Base-by-base conservation (phyloP, 2,329 filamentous ascomycete species). In the Cytospora chrysosperma region DNA sequence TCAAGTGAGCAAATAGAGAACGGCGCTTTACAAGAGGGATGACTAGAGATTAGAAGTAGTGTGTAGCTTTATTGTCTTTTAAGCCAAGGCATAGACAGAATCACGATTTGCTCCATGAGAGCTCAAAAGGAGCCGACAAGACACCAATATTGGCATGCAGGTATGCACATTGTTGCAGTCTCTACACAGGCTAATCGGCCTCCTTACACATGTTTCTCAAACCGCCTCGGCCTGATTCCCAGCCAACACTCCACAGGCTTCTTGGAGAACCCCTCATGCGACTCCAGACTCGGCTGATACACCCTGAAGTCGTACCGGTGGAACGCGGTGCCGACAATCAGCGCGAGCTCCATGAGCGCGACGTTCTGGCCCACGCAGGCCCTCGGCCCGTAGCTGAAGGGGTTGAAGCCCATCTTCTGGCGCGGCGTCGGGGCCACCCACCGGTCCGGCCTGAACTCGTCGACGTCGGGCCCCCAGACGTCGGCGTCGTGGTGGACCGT, bases 261-360 rank as follows among this genome's bases (percentile, higher is more conserved):
- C 71, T 91, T 82, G 75, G 95, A 76, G 72, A 95, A 95, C 0
- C 91, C 92, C 73, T 95, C 91, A 17, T 88, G 79, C 0, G 89
- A 93, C 73, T 91, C 81, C 86, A 95, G 85, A 19, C 78, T 77
- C 0, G 85, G 82, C 69, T 90, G 87, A 30, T 76, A 68, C 34
- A 83, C 65, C 17, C 73, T 71, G 0, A 84, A 81, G 4, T 76
- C 72, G 62, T 84, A 85, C 69, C 82, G 73, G 57, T 77, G 75
- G 19, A 76, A 80, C 84, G 82, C 90, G 49, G 91, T 92, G 0
- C 83, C 84, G 2, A 87, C 85, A 66, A 94, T 94, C 51, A 93
- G 81, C 71, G 88, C 88, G 77, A 96, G 80, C 75, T 95, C 91
- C 90, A 95, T 94, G 80, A 95, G 91, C 0, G 92, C 92, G 3